Conservation (phyloP, 441 rosid species). For the Croton setiger region DNA sequence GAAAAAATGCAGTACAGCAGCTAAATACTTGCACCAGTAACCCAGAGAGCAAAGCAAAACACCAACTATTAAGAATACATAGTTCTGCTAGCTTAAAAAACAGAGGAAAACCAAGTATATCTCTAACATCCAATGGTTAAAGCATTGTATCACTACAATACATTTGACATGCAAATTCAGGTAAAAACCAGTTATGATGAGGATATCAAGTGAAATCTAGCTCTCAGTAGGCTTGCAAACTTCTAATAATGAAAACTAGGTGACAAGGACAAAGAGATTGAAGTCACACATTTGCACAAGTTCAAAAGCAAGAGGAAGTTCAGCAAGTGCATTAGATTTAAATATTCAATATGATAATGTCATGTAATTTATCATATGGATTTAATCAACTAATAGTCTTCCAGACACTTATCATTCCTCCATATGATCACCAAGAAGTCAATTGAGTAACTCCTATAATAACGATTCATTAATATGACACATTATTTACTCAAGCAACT, state of each 20-base stretch:
- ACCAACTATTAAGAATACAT: background rate
- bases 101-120: background rate
- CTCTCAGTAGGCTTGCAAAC: background rate
- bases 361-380: background rate
- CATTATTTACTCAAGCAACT: background rate
- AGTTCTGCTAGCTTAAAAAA: background rate
- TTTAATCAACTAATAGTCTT: background rate
- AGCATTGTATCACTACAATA: background rate
- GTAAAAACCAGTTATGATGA: too few relatives aligned
- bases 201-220: background rate
- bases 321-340: background rate
- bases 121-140: background rate
- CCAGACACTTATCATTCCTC: too few relatives aligned
- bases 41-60: background rate
- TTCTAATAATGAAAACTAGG: background rate
- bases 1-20: constrained; percentile 1
- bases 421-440: background rate
- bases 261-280: too few relatives aligned
- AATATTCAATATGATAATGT: background rate
- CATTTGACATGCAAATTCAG: too few relatives aligned
- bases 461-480: background rate
- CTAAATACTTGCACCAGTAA: background rate
- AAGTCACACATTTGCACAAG: background rate
- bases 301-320: background rate
- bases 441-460: background rate